Conservation (phyloP, 2,329 filamentous ascomycete species). For the Neurospora sp. region DNA sequence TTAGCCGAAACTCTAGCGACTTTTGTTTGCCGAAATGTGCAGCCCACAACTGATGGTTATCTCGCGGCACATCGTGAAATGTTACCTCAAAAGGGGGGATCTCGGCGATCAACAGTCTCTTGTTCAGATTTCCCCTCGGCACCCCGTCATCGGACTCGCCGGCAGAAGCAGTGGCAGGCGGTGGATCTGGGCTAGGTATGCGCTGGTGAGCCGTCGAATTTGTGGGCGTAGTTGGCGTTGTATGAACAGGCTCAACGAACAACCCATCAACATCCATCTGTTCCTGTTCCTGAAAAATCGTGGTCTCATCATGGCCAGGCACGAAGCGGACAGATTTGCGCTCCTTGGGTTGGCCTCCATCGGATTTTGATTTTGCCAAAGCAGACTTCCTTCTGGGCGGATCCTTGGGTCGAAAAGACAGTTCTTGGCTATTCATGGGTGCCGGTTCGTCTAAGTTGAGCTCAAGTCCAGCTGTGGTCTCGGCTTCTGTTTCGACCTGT, state of each 20-base stretch:
- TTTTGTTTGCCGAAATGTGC: conserved; percentile 16
- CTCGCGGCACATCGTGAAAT: conserved; percentile 18
- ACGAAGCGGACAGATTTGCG: conserved; percentile 30
- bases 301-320: conserved; percentile 12
- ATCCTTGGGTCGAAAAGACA: not conserved
- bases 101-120: conserved; percentile 15
- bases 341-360: conserved; percentile 12
- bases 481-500: not conserved
- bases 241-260: not conserved
- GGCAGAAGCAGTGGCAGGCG: conserved; percentile 7
- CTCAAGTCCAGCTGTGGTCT: not conserved
- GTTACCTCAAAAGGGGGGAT: conserved; percentile 13
- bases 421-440: not conserved
- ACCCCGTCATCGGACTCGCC: not conserved
- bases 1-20: conserved; percentile 21
- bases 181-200: conserved; percentile 2
- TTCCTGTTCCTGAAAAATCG: conserved; percentile 14
- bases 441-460: not conserved
- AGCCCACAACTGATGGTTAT: conserved; percentile 14
- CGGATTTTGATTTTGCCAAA: not conserved
- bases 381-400: not conserved
- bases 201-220: not conserved
- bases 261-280: conserved; percentile 16
- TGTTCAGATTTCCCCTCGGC: conserved; percentile 8
- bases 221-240: not conserved